Conservation (phyloP, 2,329 filamentous ascomycete species). For the Calycina marina region DNA sequence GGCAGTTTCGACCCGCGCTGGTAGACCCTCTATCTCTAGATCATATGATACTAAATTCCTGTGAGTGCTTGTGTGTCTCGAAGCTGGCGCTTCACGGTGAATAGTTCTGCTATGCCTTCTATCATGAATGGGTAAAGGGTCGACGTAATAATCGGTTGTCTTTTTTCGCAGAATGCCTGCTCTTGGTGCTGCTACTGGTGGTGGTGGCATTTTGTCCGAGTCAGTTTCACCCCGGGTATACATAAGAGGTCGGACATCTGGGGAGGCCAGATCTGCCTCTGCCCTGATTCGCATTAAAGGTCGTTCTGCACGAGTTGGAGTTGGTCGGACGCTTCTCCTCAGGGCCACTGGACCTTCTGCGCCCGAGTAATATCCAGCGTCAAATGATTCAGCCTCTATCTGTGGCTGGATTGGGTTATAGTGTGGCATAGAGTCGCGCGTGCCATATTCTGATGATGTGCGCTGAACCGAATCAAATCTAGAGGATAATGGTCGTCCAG, state of each 20-base stretch:
- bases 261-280: constrained; percentile 12
- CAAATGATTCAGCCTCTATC: constrained; percentile 7
- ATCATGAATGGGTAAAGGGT: constrained; percentile 4
- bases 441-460: constrained; percentile 10
- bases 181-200: constrained; percentile 5
- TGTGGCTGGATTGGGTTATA: neutral
- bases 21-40: constrained; percentile 4
- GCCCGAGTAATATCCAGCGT: constrained; percentile 16
- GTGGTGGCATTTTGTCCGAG: constrained; percentile 17
- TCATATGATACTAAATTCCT: constrained; percentile 20
- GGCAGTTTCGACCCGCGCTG: constrained; percentile 9
- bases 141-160: constrained; percentile 6
- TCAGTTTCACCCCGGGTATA: constrained; percentile 12
- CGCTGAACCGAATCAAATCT: constrained; percentile 8
- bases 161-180: constrained; percentile 9
- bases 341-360: constrained; percentile 10
- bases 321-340: no score
- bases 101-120: constrained; percentile 4
- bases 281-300: constrained; percentile 12
- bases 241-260: constrained; percentile 14
- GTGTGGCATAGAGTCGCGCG: constrained; percentile 2
- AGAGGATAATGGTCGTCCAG: constrained; percentile 2
- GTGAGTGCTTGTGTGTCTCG: constrained; percentile 14
- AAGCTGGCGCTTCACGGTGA: constrained; percentile 8
- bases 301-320: constrained; percentile 8